phyloP scores from a whole-genome alignment of 2,329 filamentous ascomycete genomes.

The Hymenoscyphus linearis region DNA sequence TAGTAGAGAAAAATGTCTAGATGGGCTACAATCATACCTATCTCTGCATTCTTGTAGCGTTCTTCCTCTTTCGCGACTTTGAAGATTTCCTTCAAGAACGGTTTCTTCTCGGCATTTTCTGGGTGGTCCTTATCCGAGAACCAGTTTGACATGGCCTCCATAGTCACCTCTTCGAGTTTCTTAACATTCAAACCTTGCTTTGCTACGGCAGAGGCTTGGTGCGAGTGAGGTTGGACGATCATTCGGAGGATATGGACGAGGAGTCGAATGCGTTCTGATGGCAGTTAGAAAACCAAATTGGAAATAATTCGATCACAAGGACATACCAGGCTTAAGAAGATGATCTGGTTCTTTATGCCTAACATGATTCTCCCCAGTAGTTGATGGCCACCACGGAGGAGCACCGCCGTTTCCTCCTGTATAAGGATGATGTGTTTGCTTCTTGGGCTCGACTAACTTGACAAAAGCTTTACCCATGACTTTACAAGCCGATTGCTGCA shows the following conservation, averaged over 20 bases:
- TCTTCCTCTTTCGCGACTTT: slow-evolving; percentile 54
- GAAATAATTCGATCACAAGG: neutral
- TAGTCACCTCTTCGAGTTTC: slow-evolving; percentile 54
- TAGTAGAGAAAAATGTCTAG: slow-evolving; percentile 1
- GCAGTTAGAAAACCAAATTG: neutral
- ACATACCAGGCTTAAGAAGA: slow-evolving; percentile 58
- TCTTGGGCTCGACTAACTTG: slow-evolving; percentile 70
- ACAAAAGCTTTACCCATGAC: slow-evolving; percentile 71
- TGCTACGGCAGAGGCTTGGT: slow-evolving; percentile 40
- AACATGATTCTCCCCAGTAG: slow-evolving; percentile 50
- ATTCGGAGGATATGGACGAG: slow-evolving; percentile 56
- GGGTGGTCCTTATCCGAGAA: slow-evolving; percentile 51
- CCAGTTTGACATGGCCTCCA: slow-evolving; percentile 52
- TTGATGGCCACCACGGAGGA: slow-evolving; percentile 62
- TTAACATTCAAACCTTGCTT: slow-evolving; percentile 43
- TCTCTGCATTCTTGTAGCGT: slow-evolving; percentile 49
- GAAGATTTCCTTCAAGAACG: slow-evolving; percentile 56
- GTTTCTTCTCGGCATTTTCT: slow-evolving; percentile 49
- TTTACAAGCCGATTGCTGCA: slow-evolving; percentile 69
- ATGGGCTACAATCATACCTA: slow-evolving; percentile 40
- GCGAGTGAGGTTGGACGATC: slow-evolving; percentile 37
- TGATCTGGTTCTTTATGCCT: slow-evolving; percentile 71
- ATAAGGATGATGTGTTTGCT: slow-evolving; percentile 70
- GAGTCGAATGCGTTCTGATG: slow-evolving; percentile 52
- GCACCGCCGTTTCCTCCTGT: slow-evolving; percentile 57